Conservation (phyloP, 1,284 basidiomycete genomes). For the Trichosporon sp. region DNA sequence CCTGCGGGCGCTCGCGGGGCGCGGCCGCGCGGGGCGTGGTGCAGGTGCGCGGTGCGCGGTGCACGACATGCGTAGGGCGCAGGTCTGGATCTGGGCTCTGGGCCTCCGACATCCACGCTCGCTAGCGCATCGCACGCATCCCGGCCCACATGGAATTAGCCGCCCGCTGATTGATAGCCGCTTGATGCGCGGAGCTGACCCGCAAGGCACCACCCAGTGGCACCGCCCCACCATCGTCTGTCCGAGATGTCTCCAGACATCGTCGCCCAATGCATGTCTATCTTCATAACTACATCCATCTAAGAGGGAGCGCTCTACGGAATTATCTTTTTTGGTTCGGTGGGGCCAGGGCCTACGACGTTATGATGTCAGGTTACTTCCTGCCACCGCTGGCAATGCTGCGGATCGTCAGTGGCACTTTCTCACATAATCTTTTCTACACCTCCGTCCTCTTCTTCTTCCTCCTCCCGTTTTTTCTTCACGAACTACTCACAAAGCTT, state of each 20-base stretch:
- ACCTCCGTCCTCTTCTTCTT: background rate
- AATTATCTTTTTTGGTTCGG: background rate
- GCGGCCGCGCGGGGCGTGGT: too few species aligned
- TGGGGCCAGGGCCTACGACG: too few species aligned
- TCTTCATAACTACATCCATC: background rate
- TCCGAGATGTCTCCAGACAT: background rate
- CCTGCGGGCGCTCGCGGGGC: too few species aligned
- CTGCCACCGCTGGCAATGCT: too few species aligned
- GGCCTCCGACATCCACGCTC: background rate
- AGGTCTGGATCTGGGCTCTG: background rate
- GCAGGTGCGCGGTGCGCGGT: too few species aligned
- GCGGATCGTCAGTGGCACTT: too few species aligned
- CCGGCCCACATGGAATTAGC: too few species aligned
- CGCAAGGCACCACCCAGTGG: background rate
- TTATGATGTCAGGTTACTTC: too few species aligned
- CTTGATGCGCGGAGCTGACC: too few species aligned
- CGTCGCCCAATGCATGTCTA: background rate
- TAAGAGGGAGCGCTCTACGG: background rate
- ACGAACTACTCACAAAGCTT: constrained; percentile 6
- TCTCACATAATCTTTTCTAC: background rate
- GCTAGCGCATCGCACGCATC: background rate
- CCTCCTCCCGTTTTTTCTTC: background rate
- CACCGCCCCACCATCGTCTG: background rate
- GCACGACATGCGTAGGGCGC: background rate
- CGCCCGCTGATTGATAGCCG: background rate